Evolutionary conservation across 2,329 filamentous ascomycete genomes (phyloP).

Genomic region (Microdochium trichocladiopsis): DNA sequence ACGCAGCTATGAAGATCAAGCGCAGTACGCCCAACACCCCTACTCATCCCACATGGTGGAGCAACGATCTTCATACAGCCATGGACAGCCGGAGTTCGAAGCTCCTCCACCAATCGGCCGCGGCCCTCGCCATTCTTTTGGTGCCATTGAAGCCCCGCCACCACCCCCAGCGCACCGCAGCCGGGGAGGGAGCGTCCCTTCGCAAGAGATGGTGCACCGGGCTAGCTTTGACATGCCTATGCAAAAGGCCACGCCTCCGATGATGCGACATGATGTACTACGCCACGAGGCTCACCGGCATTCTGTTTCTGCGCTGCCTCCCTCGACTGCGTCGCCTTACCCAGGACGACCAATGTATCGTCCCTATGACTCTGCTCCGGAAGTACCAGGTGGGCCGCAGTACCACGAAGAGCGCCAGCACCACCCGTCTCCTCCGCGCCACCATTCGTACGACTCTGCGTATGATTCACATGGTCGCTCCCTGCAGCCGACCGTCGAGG

Average conservation of each 20-base stretch:
- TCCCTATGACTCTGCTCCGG: conserved; percentile 39
- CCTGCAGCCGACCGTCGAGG: conserved; percentile 58
- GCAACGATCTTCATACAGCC: conserved; percentile 9
- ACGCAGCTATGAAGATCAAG: conserved; percentile 17
- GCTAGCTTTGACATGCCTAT: conserved; percentile 31
- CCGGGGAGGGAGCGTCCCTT: conserved; percentile 34
- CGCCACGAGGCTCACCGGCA: conserved; percentile 50
- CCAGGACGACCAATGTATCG: conserved; percentile 47
- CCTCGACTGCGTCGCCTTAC: conserved; percentile 32
- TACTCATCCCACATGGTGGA: conserved; percentile 19
- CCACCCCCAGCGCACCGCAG: conserved; percentile 49
- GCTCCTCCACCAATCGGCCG: conserved; percentile 6
- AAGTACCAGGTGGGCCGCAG: conserved; percentile 19
- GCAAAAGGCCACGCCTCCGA: conserved; percentile 35
- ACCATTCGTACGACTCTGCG: conserved; percentile 42
- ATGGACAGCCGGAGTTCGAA: conserved; percentile 11
- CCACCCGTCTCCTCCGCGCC: conserved; percentile 30
- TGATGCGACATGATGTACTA: conserved; percentile 49
- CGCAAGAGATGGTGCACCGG: conserved; percentile 33
- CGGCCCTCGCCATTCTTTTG: conserved; percentile 18
- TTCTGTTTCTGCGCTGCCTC: conserved; percentile 20
- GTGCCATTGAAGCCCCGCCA: conserved; percentile 37
- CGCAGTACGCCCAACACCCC: conserved; percentile 23
- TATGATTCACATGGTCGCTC: conserved; percentile 40
- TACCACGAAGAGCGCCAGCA: conserved; percentile 24